Evolutionary conservation across 495 filamentous ascomycete genomes (phyloP).

Genomic region (Lasiosphaeria ovina): DNA sequence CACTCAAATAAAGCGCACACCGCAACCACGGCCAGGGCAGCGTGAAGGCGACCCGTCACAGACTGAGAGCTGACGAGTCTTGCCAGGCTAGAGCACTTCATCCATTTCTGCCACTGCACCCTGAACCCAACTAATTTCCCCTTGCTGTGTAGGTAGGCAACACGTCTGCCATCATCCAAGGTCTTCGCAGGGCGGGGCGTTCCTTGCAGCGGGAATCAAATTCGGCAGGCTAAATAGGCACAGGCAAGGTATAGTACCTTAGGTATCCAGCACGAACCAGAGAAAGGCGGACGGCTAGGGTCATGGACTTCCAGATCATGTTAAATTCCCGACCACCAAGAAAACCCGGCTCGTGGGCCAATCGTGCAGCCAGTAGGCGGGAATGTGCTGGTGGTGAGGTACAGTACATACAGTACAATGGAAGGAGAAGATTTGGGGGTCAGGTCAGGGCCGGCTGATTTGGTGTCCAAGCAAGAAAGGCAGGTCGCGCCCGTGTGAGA

Average conservation of each 20-base stretch:
- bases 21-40: background rate
- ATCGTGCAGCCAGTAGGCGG: conserved; percentile 1
- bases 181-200: conserved; percentile 18
- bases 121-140: background rate
- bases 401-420: background rate
- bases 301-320: conserved; percentile 5
- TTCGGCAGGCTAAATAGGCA: conserved; percentile 30
- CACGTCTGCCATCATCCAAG: background rate
- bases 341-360: conserved; percentile 19
- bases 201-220: conserved; percentile 29
- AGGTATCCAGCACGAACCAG: conserved; percentile 5
- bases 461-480: background rate
- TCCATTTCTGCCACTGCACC: conserved; percentile 2
- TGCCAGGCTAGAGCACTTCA: conserved; percentile 5
- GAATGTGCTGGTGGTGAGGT: background rate
- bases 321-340: conserved; percentile 6
- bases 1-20: too few relatives aligned
- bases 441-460: conserved; percentile 5
- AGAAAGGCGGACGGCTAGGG: background rate
- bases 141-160: background rate
- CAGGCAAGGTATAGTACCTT: background rate
- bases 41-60: background rate
- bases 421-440: background rate
- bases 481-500: too few relatives aligned
- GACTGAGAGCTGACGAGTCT: conserved; percentile 3